Conservation (phyloP, 2,329 filamentous ascomycete species). For the Paracoccidioides brasiliensis region DNA sequence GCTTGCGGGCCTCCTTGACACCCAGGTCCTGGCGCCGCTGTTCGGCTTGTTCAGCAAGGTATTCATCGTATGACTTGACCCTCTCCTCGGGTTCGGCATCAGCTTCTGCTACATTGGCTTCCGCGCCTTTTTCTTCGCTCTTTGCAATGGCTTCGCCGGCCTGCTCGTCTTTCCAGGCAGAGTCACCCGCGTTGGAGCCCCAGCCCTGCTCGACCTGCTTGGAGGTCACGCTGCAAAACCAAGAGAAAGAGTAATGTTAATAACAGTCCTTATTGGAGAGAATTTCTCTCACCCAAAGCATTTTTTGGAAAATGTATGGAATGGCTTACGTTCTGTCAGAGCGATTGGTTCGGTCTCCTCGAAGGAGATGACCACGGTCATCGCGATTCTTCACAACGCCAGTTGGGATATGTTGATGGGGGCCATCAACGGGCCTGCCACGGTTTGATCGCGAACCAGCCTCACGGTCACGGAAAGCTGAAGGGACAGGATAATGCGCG, state of each 20-base stretch:
- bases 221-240: constrained; percentile 25
- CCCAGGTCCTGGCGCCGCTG: constrained; percentile 60
- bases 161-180: constrained; percentile 82
- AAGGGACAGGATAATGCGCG: constrained; percentile 7
- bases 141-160: constrained; percentile 81
- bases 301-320: constrained; percentile 18
- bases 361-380: constrained; percentile 44
- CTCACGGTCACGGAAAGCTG: constrained; percentile 81
- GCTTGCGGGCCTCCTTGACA: constrained; percentile 61
- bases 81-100: constrained; percentile 63
- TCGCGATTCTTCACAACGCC: constrained; percentile 37
- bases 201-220: constrained; percentile 63
- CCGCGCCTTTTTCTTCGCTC: constrained; percentile 28
- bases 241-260: background rate
- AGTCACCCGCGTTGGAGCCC: constrained; percentile 69
- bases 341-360: constrained; percentile 52
- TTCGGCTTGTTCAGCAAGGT: constrained; percentile 61
- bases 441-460: constrained; percentile 75
- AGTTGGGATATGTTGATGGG: constrained; percentile 30
- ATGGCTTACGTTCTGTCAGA: constrained; percentile 44
- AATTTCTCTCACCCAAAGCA: background rate
- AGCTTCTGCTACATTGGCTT: constrained; percentile 35
- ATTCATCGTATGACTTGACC: constrained; percentile 79
- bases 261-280: background rate
- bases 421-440: constrained; percentile 61